phyloP scores from a whole-genome alignment of 2,329 filamentous ascomycete species.

The Stachybotrys elegans region DNA sequence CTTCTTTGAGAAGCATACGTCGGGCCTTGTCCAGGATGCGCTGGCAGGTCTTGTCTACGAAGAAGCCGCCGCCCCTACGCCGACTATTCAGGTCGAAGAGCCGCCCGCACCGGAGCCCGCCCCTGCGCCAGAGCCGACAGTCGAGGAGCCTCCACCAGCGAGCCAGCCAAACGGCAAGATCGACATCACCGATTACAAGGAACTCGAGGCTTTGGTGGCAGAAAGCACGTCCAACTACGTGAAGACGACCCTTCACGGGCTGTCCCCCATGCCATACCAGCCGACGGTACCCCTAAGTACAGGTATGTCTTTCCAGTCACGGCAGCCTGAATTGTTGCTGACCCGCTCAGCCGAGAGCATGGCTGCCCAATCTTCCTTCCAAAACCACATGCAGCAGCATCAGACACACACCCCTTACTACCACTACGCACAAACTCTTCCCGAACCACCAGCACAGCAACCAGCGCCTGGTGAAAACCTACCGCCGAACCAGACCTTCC shows the following conservation, averaged over 20 bases:
- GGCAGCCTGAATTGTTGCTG: background rate
- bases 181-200: conserved; percentile 34
- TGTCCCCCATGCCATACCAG: conserved; percentile 38
- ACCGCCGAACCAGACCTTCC: conserved; percentile 52
- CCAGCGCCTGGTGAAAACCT: conserved; percentile 31
- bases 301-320: conserved; percentile 17
- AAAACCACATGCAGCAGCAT: conserved; percentile 32
- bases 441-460: conserved; percentile 26
- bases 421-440: conserved; percentile 26
- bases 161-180: conserved; percentile 18
- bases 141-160: conserved; percentile 14
- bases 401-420: conserved; percentile 31
- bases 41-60: conserved; percentile 30
- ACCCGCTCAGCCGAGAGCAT: conserved; percentile 22
- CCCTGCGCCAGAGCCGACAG: no score
- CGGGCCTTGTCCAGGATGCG: conserved; percentile 33
- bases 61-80: conserved; percentile 13
- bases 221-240: conserved; percentile 41
- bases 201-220: conserved; percentile 36
- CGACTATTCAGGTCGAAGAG: conserved; percentile 15
- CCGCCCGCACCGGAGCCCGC: conserved; percentile 12
- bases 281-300: conserved; percentile 35
- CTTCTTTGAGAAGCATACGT: conserved; percentile 37
- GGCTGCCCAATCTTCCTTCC: conserved; percentile 28
- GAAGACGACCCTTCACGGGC: conserved; percentile 35